Base-by-base conservation (phyloP, 208 protist genomes). In the Crithidia expoeki region DNA sequence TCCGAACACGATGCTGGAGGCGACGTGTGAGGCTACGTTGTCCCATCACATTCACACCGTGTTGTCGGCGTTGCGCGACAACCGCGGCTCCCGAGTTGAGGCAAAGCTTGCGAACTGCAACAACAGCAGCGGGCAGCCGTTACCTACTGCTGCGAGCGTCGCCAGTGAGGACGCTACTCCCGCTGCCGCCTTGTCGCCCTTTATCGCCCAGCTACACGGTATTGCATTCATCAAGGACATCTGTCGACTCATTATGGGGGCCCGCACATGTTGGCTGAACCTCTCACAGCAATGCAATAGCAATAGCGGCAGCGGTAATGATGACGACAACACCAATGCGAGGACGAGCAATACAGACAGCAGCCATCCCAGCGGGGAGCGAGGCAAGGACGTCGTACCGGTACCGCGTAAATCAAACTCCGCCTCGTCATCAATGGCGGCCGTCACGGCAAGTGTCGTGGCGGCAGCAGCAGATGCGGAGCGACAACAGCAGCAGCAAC, bases 141-240 rank as follows among this genome's bases (percentile, higher is more conserved):
- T n/a, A 32, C 49, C 63, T 4, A 51, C 68, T 9, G 44, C 55
- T 17, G 46, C 36, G 28, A n/a, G 5, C 38, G 4, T n/a, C 10
- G 19, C 2, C 0, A 27, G 30, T 9, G 21, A n/a, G 5, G 46
- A 52, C 4, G 44, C 42, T 3, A 7, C n/a, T 10, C 3, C 33
- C 19, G 1, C 28, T 17, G n/a, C 40, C 23, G 27, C 21, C 3
- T 23, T 53, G 9, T 25, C 68, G 0, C 77, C 75, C 27, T 74
- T 88, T 53, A 75, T 67, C 11, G 74, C 74, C 12, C 86, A 86
- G 60, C 72, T 93, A 61, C 79, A 88, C 19, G 69, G 79, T 9
- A 79, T 83, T n/a, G 73, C 80, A 2, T 89, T 84, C 60, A 62
- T 86, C 23, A 89, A 86, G 58, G 87, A 93, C 67, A 44, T 93